Conservation (phyloP, 495 filamentous ascomycete genomes). For the Lasiosphaeria miniovina region DNA sequence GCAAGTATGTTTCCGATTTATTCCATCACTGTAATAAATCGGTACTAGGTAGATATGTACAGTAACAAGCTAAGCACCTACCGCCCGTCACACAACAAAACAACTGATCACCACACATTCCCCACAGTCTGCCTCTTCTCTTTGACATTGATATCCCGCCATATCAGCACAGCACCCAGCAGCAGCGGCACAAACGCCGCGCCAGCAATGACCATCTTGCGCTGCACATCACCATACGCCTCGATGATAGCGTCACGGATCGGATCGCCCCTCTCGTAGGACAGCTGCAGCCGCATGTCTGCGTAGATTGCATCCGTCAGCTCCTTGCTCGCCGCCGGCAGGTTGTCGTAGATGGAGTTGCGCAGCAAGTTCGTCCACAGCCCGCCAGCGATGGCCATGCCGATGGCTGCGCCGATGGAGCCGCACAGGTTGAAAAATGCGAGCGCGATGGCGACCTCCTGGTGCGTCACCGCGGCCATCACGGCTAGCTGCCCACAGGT, state of each 20-base stretch:
- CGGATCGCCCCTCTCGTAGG: neutral
- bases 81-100: neutral
- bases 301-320: neutral
- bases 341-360: neutral
- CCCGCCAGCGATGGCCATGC: neutral
- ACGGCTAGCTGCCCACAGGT: neutral
- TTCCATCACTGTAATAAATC: neutral
- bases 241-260: neutral
- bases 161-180: neutral
- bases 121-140: neutral
- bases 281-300: neutral
- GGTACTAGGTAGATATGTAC: neutral
- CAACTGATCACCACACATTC: neutral
- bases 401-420: neutral
- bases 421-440: neutral
- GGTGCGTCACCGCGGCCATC: neutral
- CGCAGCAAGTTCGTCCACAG: neutral
- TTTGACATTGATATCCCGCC: neutral
- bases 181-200: neutral
- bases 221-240: neutral
- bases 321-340: neutral
- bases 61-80: neutral
- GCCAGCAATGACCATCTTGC: neutral
- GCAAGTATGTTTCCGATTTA: too few species aligned
- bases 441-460: neutral